Conservation (phyloP, 441 rosid genomes). For the Gossypium schwendimanii region DNA sequence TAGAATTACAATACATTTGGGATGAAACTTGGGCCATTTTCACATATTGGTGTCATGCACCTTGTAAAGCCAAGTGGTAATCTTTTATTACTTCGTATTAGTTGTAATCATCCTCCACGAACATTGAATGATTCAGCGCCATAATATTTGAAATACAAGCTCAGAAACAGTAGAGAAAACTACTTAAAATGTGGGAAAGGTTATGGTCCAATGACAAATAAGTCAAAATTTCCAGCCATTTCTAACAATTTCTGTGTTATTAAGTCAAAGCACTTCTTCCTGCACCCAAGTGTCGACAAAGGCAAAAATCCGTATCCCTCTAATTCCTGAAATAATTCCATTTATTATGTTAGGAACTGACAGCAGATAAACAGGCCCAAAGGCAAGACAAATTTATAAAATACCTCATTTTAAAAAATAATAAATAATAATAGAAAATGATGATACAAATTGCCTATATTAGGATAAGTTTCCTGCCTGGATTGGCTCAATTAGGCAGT, state of each 20-base stretch:
- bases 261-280: slow-evolving; percentile 20
- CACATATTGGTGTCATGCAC: no score
- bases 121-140: background rate
- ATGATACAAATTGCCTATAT: background rate
- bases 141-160: background rate
- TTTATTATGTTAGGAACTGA: background rate
- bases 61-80: background rate
- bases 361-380: background rate
- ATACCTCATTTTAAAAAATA: background rate
- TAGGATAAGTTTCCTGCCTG: background rate
- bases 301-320: slow-evolving; percentile 10
- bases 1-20: no score
- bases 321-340: slow-evolving; percentile 10
- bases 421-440: no score
- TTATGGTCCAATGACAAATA: slow-evolving; percentile 11
- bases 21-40: no score
- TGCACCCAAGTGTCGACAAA: slow-evolving; percentile 15
- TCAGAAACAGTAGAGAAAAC: background rate
- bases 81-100: background rate
- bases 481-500: slow-evolving; percentile 27
- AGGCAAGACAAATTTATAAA: background rate
- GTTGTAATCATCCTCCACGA: background rate
- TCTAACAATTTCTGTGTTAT: slow-evolving; percentile 18
- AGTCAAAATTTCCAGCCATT: slow-evolving; percentile 16
- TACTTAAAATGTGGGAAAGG: slow-evolving; percentile 7